A percentile compares a stretch with the other conserved stretches of the same genome.
phyloP scores from a whole-genome alignment of 805 yeast species.

The Priceomyces castillae region DNA sequence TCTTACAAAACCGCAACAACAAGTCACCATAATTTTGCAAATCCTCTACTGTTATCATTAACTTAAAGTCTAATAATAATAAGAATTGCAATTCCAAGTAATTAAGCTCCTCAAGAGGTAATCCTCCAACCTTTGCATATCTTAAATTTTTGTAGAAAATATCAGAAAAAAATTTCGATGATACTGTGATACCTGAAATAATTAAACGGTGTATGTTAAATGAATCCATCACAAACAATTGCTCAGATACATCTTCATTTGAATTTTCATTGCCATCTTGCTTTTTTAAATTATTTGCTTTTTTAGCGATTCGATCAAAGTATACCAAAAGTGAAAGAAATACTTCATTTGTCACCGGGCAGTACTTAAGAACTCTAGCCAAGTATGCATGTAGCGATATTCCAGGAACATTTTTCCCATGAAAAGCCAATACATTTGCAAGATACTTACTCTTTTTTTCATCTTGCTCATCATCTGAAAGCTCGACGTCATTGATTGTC shows the following conservation, averaged over 20 bases:
- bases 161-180: constrained; percentile 91
- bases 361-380: constrained; percentile 86
- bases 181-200: constrained; percentile 92
- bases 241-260: constrained; percentile 30
- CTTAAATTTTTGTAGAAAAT: constrained; percentile 91
- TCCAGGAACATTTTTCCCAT: constrained; percentile 96
- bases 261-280: constrained; percentile 16
- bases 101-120: constrained; percentile 89
- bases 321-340: constrained; percentile 86
- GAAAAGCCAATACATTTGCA: constrained; percentile 81
- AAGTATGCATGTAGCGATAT: constrained; percentile 87
- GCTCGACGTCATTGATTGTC: constrained; percentile 16
- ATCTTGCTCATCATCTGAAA: constrained; percentile 36
- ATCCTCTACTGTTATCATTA: constrained; percentile 87
- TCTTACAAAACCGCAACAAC: constrained; percentile 77
- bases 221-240: constrained; percentile 90
- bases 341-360: constrained; percentile 98
- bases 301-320: constrained; percentile 88
- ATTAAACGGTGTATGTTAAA: constrained; percentile 92
- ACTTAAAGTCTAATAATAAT: constrained; percentile 76
- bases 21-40: constrained; percentile 87
- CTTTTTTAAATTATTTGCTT: constrained; percentile 55
- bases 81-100: constrained; percentile 89
- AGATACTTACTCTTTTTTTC: constrained; percentile 50
- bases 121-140: constrained; percentile 93